Evolutionary conservation across 1,139 yeast species (phyloP).

Genomic region (Yamadazyma friedrichii): DNA sequence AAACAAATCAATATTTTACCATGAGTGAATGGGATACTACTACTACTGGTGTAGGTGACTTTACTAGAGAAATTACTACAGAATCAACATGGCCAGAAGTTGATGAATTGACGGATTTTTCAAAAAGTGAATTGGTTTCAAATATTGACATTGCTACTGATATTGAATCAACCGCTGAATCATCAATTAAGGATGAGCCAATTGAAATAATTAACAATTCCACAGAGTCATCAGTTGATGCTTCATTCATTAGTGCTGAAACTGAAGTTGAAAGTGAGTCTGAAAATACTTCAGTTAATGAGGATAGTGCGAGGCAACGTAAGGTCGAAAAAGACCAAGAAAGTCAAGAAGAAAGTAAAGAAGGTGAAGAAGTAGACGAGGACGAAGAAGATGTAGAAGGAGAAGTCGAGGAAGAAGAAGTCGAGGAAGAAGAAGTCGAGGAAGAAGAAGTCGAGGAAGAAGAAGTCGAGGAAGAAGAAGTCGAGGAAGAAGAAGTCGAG

Average conservation of each 20-base stretch:
- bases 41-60: neutral
- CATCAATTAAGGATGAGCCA: conserved; percentile 7
- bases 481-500: conserved; percentile 5
- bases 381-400: conserved; percentile 6
- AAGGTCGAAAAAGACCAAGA: conserved; percentile 6
- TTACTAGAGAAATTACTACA: neutral
- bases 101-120: conserved; percentile 5
- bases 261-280: conserved; percentile 1
- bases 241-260: conserved; percentile 1
- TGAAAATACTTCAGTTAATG: conserved; percentile 2
- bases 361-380: conserved; percentile 3
- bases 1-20: conserved; percentile 25
- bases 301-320: conserved; percentile 1
- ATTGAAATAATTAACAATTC: conserved; percentile 12
- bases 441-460: conserved; percentile 6
- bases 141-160: conserved; percentile 2
- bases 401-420: conserved; percentile 8
- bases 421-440: conserved; percentile 4
- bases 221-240: conserved; percentile 5
- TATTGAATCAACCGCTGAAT: conserved; percentile 12
- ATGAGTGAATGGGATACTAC: conserved; percentile 26
- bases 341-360: conserved; percentile 5
- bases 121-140: conserved; percentile 4
- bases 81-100: conserved; percentile 5
- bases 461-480: conserved; percentile 8